Evolutionary conservation across 2,329 filamentous ascomycete species (phyloP).

Genomic region (Clonostachys solani): DNA sequence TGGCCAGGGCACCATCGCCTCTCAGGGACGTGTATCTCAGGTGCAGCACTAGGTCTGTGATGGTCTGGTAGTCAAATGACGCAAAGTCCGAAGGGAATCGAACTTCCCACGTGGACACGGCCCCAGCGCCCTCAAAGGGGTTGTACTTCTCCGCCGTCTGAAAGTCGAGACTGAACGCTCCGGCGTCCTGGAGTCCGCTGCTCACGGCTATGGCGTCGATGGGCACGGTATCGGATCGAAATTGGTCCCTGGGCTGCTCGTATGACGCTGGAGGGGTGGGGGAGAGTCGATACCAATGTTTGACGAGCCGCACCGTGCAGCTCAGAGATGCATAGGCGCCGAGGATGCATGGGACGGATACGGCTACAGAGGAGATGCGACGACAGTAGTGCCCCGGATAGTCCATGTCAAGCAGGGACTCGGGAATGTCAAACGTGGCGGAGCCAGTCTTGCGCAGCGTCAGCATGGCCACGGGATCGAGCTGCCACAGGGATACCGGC

Average conservation of each 20-base stretch:
- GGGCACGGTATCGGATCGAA: conserved; percentile 12
- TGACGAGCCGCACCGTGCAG: conserved; percentile 9
- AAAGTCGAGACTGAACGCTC: conserved; percentile 23
- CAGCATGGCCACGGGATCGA: conserved; percentile 3
- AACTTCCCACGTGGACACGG: conserved; percentile 19
- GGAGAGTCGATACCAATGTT: conserved; percentile 3
- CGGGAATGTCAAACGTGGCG: conserved; percentile 13
- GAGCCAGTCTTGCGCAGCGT: conserved; percentile 1
- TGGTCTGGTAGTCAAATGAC: conserved; percentile 22
- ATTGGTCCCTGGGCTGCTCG: conserved; percentile 6
- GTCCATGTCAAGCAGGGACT: conserved; percentile 28
- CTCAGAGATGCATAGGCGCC: conserved; percentile 20
- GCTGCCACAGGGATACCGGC: conserved; percentile 3
- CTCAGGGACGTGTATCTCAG: conserved; percentile 22
- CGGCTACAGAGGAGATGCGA: conserved; percentile 20
- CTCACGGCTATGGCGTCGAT: conserved; percentile 16
- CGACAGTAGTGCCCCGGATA: conserved; percentile 33
- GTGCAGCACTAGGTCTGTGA: conserved; percentile 24
- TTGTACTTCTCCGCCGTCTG: conserved; percentile 17
- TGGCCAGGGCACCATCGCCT: no score
- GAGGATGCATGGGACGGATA: conserved; percentile 21
- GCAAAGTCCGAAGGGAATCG: conserved; percentile 13
- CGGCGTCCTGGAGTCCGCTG: conserved; percentile 14
- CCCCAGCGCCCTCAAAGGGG: conserved; percentile 30
- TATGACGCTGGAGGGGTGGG: conserved; percentile 5